These are phyloP conservation scores for Oryza meyeriana DNA, from an alignment of 176 grass and related monocot species.

Conservation along the genomic window DNA sequence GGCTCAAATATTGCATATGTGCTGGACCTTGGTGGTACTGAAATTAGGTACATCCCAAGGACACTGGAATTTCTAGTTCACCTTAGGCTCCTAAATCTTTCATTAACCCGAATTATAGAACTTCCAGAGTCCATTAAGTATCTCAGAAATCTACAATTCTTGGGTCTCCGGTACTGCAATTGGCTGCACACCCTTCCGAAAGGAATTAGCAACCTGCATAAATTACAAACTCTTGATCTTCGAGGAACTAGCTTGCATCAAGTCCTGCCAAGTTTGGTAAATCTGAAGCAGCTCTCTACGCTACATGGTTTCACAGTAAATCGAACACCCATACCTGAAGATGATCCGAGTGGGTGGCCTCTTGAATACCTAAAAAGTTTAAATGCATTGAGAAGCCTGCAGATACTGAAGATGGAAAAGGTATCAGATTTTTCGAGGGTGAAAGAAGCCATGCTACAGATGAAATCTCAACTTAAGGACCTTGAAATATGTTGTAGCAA, in stretches of 20 bases:
- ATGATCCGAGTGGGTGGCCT: conserved; percentile 43
- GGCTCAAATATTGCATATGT: conserved; percentile 40
- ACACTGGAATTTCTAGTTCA: conserved; percentile 48
- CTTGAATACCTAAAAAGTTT: conserved; percentile 50
- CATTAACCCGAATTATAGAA: conserved; percentile 47
- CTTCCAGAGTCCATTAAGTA: conserved; percentile 49
- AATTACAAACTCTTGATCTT: conserved; percentile 51
- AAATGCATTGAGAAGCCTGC: conserved; percentile 46
- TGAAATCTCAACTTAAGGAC: conserved; percentile 46
- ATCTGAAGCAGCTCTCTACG: conserved; percentile 40
- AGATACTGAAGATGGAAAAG: conserved; percentile 54
- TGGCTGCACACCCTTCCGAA: conserved; percentile 41
- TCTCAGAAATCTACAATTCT: conserved; percentile 56
- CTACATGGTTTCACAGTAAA: conserved; percentile 49
- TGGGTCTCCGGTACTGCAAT: conserved; percentile 47
- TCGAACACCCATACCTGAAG: background rate
- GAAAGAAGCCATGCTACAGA: conserved; percentile 32
- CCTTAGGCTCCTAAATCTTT: conserved; percentile 64
- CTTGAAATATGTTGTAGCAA: conserved; percentile 47
- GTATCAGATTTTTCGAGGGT: conserved; percentile 24
- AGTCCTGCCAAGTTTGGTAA: conserved; percentile 40
- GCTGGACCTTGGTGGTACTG: conserved; percentile 44
- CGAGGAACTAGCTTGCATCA: conserved; percentile 47
- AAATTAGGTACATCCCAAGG: conserved; percentile 44
- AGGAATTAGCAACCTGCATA: conserved; percentile 41